Conservation (phyloP, 2,329 filamentous ascomycete species). For the Aspergillus fumigatus region DNA sequence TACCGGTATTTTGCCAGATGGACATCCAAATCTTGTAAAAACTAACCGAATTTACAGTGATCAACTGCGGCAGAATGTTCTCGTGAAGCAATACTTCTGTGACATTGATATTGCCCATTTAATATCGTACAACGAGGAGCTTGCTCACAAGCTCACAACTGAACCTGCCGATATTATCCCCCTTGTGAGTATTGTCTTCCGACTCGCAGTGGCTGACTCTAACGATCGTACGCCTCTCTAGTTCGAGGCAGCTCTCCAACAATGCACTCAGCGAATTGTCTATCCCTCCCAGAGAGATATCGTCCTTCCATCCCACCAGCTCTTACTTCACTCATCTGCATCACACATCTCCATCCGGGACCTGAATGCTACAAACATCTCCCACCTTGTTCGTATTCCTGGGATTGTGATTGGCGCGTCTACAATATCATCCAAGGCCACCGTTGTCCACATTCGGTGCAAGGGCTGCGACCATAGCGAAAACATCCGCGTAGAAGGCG, state of each 20-base stretch:
- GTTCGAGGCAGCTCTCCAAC: conserved; percentile 88
- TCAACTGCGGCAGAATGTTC: conserved; percentile 89
- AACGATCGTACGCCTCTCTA: conserved; percentile 32
- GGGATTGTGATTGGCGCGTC: conserved; percentile 97
- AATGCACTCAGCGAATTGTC: conserved; percentile 89
- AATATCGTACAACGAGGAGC: conserved; percentile 92
- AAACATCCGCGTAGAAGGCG: conserved; percentile 69
- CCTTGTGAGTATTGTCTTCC: conserved; percentile 56
- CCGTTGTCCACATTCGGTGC: conserved; percentile 79
- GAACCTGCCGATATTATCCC: conserved; percentile 92
- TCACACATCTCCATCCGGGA: conserved; percentile 91
- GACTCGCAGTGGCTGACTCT: background rate
- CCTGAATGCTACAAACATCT: conserved; percentile 86
- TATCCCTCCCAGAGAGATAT: conserved; percentile 68
- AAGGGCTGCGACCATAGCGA: conserved; percentile 74
- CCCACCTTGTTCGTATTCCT: conserved; percentile 90
- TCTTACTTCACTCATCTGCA: conserved; percentile 88
- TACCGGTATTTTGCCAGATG: conserved; percentile 62
- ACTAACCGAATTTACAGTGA: conserved; percentile 56
- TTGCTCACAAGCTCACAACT: conserved; percentile 82
- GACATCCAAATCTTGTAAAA: conserved; percentile 15
- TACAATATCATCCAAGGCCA: conserved; percentile 94
- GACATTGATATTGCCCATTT: conserved; percentile 94
- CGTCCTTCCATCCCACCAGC: conserved; percentile 82
- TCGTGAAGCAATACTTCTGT: conserved; percentile 91